phyloP scores from a whole-genome alignment of 2,329 filamentous ascomycete genomes.

The Fusarium palustre region DNA sequence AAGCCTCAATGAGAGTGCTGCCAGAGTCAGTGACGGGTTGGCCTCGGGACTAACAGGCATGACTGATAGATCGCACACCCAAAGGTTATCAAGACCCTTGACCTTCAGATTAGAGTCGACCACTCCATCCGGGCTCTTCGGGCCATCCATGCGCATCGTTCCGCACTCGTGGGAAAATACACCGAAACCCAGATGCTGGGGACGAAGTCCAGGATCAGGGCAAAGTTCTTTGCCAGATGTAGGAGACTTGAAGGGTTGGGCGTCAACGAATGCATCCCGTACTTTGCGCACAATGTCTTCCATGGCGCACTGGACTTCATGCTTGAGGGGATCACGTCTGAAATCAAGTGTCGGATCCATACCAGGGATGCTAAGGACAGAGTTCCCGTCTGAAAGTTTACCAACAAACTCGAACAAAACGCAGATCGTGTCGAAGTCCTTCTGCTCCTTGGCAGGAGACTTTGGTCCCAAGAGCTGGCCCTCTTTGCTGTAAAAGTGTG shows the following conservation, averaged over 20 bases:
- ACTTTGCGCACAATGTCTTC: constrained; percentile 5
- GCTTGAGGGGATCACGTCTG: constrained; percentile 8
- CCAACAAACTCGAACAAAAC: constrained; percentile 35
- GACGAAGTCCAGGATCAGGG: constrained; percentile 8
- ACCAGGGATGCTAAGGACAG: constrained; percentile 19
- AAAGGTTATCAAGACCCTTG: constrained; percentile 24
- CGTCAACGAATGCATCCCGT: constrained; percentile 9
- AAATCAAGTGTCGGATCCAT: constrained; percentile 28
- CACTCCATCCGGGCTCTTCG: background rate
- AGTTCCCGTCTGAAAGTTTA: constrained; percentile 1
- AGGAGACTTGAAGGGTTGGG: background rate
- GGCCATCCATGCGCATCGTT: constrained; percentile 36
- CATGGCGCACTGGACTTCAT: constrained; percentile 23
- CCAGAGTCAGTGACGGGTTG: constrained; percentile 27
- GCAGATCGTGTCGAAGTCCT: constrained; percentile 34
- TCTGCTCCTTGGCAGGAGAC: constrained; percentile 7
- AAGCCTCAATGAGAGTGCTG: constrained; percentile 27
- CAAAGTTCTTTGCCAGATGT: background rate
- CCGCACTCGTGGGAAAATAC: constrained; percentile 37
- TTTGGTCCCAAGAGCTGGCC: constrained; percentile 20
- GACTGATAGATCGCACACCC: constrained; percentile 34
- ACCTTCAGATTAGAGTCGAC: constrained; percentile 24
- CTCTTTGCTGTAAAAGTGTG: constrained; percentile 21
- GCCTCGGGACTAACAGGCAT: constrained; percentile 32
- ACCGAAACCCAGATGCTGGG: constrained; percentile 30